Conservation (phyloP, 1,284 basidiomycete species). For the Leccinum proximum region DNA sequence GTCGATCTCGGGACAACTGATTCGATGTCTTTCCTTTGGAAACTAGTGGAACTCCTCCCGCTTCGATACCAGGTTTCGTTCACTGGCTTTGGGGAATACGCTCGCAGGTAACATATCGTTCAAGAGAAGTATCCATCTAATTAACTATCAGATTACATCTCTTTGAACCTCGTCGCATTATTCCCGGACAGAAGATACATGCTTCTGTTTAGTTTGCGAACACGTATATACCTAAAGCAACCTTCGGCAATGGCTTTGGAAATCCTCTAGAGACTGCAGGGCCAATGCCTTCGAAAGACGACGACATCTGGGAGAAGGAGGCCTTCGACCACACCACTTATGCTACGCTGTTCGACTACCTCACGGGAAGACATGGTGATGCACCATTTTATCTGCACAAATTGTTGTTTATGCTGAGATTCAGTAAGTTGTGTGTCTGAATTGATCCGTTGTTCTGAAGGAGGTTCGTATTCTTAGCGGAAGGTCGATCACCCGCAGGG, state of each 20-base stretch:
- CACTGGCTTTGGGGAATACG: slow-evolving; percentile 8
- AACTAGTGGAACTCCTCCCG: slow-evolving; percentile 20
- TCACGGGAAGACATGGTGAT: slow-evolving; percentile 11
- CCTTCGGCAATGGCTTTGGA: slow-evolving; percentile 13
- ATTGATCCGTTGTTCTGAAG: not conserved
- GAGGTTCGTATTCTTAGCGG: slow-evolving; percentile 3
- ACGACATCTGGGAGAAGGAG: slow-evolving; percentile 15
- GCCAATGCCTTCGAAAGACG: slow-evolving; percentile 11
- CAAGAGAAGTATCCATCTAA: not conserved
- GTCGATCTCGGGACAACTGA: slow-evolving; percentile 15
- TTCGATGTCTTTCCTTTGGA: slow-evolving; percentile 20
- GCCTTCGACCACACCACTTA: slow-evolving; percentile 10
- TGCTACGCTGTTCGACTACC: slow-evolving; percentile 11
- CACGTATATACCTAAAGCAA: slow-evolving; percentile 12
- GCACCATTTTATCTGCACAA: slow-evolving; percentile 13
- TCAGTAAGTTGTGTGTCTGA: slow-evolving; percentile 6
- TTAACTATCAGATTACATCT: slow-evolving; percentile 8
- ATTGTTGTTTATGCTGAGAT: slow-evolving; percentile 15
- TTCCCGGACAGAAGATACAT: slow-evolving; percentile 22
- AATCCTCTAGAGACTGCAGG: slow-evolving; percentile 13
- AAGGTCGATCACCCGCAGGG: slow-evolving; percentile 3
- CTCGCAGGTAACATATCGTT: slow-evolving; percentile 6
- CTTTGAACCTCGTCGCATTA: slow-evolving; percentile 14
- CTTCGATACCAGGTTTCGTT: slow-evolving; percentile 18
- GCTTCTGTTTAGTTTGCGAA: slow-evolving; percentile 15